phyloP scores from a whole-genome alignment of 805 yeast genomes.

The Starmerella apis region DNA sequence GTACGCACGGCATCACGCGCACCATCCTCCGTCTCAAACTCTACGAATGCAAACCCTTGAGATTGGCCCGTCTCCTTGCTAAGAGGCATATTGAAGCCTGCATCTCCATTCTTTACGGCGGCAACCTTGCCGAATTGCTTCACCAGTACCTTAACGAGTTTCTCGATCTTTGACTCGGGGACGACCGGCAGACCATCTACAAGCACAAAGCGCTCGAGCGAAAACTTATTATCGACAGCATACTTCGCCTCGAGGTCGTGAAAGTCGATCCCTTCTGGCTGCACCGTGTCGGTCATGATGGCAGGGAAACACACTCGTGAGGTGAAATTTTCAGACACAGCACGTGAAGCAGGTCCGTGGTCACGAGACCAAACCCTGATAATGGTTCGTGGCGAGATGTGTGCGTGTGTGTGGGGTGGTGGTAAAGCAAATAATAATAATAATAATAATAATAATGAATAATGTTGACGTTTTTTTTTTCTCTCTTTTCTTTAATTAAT shows the following conservation, averaged over 20 bases:
- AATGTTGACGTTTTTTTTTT: neutral
- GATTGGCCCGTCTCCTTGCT: slow-evolving; percentile 53
- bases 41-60: slow-evolving; percentile 72
- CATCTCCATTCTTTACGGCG: slow-evolving; percentile 38
- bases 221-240: slow-evolving; percentile 48
- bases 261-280: slow-evolving; percentile 43
- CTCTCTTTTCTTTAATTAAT: neutral
- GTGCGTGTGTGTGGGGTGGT: neutral
- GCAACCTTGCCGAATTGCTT: slow-evolving; percentile 75
- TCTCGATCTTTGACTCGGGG: slow-evolving; percentile 76
- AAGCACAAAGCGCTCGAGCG: slow-evolving; percentile 67
- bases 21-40: slow-evolving; percentile 53
- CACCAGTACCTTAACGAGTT: slow-evolving; percentile 71
- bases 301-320: neutral
- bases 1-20: slow-evolving; percentile 72
- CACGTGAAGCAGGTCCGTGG: slow-evolving; percentile 4
- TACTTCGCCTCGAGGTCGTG: slow-evolving; percentile 74
- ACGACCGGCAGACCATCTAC: slow-evolving; percentile 95
- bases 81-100: slow-evolving; percentile 71
- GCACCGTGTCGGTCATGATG: slow-evolving; percentile 15
- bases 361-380: neutral
- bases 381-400: neutral
- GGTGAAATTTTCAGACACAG: slow-evolving; percentile 10
- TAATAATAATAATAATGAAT: too few relatives aligned
- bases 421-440: too few relatives aligned